A percentile compares a stretch with the other conserved stretches of the same genome.
Evolutionary conservation across 129 eudicot genomes (phyloP).

Genomic region (Artemisia tridentata): DNA sequence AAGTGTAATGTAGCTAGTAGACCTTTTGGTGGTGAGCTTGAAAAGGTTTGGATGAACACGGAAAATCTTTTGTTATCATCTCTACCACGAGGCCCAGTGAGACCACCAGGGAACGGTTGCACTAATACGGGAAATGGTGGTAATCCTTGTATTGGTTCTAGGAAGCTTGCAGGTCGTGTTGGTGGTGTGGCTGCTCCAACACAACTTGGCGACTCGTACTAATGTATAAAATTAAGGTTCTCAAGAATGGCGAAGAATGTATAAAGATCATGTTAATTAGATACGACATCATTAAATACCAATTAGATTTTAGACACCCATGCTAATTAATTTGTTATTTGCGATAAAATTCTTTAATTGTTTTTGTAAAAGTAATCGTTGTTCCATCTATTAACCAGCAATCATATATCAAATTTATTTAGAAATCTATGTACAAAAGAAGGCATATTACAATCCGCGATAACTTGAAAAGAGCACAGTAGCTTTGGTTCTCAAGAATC

Average conservation of each 20-base stretch:
- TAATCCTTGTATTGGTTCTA: conserved; percentile 26
- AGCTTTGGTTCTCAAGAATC: too few relatives aligned
- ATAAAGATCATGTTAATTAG: too few relatives aligned
- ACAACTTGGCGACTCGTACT: not conserved
- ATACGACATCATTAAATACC: too few relatives aligned
- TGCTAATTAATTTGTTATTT: too few relatives aligned
- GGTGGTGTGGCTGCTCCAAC: conserved; percentile 9
- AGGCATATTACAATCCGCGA: too few relatives aligned
- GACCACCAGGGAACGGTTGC: conserved; percentile 36
- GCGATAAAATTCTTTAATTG: not conserved
- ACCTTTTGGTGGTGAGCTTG: conserved; percentile 22
- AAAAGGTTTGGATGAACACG: conserved; percentile 19
- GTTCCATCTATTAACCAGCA: not conserved
- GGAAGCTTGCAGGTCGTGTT: conserved; percentile 26
- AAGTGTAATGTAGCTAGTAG: conserved; percentile 22
- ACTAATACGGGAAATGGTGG: conserved; percentile 32
- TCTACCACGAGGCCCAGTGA: conserved; percentile 11
- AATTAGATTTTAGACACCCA: too few relatives aligned
- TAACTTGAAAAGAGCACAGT: too few relatives aligned
- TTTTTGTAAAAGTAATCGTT: not conserved
- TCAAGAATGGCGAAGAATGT: not conserved
- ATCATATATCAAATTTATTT: not conserved
- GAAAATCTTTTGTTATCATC: conserved; percentile 25
- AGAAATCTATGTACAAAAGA: too few relatives aligned
- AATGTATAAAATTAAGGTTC: conserved; percentile 3